phyloP scores from a whole-genome alignment of 1,139 yeast genomes.

The Blastobotrys capitulatus region DNA sequence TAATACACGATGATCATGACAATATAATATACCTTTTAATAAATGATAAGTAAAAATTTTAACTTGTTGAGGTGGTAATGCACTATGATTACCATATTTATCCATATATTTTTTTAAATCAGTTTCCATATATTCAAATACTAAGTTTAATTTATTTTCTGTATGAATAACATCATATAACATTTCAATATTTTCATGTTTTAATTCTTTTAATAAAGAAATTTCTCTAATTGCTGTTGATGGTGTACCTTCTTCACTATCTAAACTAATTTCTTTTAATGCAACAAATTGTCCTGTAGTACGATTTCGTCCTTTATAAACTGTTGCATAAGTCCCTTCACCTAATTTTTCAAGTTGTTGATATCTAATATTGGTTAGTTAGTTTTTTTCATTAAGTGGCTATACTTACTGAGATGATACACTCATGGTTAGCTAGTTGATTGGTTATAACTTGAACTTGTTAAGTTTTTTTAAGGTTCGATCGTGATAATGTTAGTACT shows the following conservation, averaged over 20 bases:
- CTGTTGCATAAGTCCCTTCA: conserved; percentile 98
- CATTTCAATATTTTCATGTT: conserved; percentile 89
- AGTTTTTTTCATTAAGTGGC: not conserved
- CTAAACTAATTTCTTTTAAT: conserved; percentile 86
- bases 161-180: conserved; percentile 94
- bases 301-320: conserved; percentile 89
- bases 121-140: conserved; percentile 89
- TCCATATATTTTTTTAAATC: conserved; percentile 96
- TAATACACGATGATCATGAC: conserved; percentile 90
- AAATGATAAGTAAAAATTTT: conserved; percentile 92
- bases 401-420: conserved; percentile 19
- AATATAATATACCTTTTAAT: conserved; percentile 83
- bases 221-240: conserved; percentile 97
- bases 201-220: conserved; percentile 91
- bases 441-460: no score
- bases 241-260: conserved; percentile 97
- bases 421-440: no score
- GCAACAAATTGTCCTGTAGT: conserved; percentile 93
- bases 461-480: no score
- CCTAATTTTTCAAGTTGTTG: conserved; percentile 73
- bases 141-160: conserved; percentile 88
- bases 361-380: conserved; percentile 17
- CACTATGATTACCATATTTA: conserved; percentile 70
- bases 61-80: conserved; percentile 70
- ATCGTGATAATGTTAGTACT: no score